Evolutionary conservation across 2,329 filamentous ascomycete genomes (phyloP), one percentile per base, ranked within the genome.

Genomic region (Fusarium miscanthi): DNA sequence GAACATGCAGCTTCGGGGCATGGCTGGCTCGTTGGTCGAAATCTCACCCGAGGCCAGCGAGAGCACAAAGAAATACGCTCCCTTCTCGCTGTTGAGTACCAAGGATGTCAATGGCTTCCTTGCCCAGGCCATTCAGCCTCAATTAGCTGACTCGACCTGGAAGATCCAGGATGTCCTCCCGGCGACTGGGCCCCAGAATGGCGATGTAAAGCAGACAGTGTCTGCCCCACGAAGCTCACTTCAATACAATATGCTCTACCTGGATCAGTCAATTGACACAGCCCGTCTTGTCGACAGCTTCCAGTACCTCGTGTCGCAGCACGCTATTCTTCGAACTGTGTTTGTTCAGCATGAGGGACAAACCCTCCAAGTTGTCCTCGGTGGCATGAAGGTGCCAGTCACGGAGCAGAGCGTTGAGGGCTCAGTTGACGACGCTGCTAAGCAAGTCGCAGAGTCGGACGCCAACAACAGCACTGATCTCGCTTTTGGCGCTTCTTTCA

Each of bases 161-260:
- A 66, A 35, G 17, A 66, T 78, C 41, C 64, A 71, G 19, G 75
- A 78, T 19, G 63, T 78, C 5, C 31, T 78, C 2, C 71, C 69
- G 4, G 66, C 52, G 8, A 78, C 76, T 12, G 76, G 70, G 19
- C 71, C 75, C 4, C 76, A 78, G 23, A 42, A 63, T 3, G 63
- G 66, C 6, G 76, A 78, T 30, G 73, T 78, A 17, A 71, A 66
- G 42, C 66, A 74, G 8, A 75, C 76, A 2, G 58, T 78, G 2
- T 73, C 52, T 31, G 43, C 59, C 5, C 75, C 73, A 1, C 63
- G 76, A 51, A 78, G 76, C 68, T 73, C 76, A 0, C 48, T 78
- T 16, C 76, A 78, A 23, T 78, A 78, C 59, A 78, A 78, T 42
- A 78, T 78, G 76, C 69, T 78, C 7, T 78, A 78, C 53, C 23